These are phyloP conservation scores for Aspergillus ruber DNA, from an alignment of 2,329 filamentous ascomycete species.

Conservation along the genomic window DNA sequence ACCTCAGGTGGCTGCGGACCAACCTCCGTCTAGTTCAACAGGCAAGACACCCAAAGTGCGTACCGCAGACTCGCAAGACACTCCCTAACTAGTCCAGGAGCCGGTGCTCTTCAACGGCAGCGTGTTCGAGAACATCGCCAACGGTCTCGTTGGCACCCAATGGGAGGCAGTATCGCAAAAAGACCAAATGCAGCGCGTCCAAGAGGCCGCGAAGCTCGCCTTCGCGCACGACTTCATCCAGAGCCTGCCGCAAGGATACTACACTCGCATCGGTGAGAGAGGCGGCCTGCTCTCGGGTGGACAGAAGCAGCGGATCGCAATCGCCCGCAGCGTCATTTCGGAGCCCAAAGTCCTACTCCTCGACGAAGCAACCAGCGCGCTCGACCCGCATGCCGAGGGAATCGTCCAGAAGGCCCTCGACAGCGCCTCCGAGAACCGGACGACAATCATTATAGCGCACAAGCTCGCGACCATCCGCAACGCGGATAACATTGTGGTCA, in stretches of 20 bases:
- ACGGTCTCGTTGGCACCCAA: constrained; percentile 38
- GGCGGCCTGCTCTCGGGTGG: constrained; percentile 36
- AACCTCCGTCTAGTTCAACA: constrained; percentile 67
- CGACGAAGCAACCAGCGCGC: constrained; percentile 79
- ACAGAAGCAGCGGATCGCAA: constrained; percentile 39
- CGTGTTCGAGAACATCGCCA: constrained; percentile 61
- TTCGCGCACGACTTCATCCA: constrained; percentile 34
- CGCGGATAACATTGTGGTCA: constrained; percentile 40
- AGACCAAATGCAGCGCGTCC: constrained; percentile 17
- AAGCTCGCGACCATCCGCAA: constrained; percentile 35
- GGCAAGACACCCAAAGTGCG: background rate
- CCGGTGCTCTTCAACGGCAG: constrained; percentile 64
- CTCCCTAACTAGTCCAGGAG: constrained; percentile 38
- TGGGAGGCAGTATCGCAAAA: constrained; percentile 12
- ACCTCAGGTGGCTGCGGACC: constrained; percentile 57
- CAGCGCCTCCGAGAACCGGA: constrained; percentile 53
- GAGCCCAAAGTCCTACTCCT: constrained; percentile 77
- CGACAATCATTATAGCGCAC: constrained; percentile 35
- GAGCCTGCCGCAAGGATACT: constrained; percentile 32
- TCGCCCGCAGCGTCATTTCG: constrained; percentile 60
- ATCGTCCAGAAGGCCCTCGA: constrained; percentile 79
- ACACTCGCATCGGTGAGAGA: constrained; percentile 28
- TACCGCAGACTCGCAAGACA: background rate
- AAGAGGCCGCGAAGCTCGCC: constrained; percentile 27
- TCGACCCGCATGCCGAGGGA: constrained; percentile 80